Percentiles rank a stretch among this genome's conserved stretches.
Conservation (phyloP, 73 alveolate genomes). For the Paramecium tetraurelia region DNA sequence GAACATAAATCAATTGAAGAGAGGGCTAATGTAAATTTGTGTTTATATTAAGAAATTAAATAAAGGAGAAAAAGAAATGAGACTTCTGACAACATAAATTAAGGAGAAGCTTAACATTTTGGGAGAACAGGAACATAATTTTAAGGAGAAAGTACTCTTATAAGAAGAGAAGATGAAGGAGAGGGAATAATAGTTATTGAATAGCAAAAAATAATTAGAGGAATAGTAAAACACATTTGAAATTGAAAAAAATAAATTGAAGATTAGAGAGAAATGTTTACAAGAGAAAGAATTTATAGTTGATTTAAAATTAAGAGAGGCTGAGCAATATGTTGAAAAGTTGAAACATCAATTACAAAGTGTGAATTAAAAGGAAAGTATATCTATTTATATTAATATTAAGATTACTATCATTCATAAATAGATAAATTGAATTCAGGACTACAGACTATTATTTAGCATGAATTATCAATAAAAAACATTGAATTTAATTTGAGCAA, state of each 20-base stretch:
- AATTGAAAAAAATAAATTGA: not conserved
- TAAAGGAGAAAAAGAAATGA: not conserved
- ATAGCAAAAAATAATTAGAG: not conserved
- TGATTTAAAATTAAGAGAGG: not conserved
- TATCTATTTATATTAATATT: not conserved
- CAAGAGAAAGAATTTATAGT: not conserved
- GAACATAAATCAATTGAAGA: not conserved
- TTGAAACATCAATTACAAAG: not conserved
- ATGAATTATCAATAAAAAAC: not conserved
- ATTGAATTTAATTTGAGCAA: not conserved
- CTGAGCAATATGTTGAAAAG: not conserved
- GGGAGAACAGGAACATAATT: not conserved
- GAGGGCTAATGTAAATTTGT: not conserved
- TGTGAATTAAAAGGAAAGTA: conserved; percentile 25
- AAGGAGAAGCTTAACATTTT: not conserved
- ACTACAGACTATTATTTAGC: not conserved
- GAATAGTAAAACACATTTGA: not conserved
- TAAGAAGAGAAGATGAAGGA: not conserved
- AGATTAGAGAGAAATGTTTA: not conserved
- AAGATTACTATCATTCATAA: conserved; percentile 33
- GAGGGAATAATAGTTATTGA: not conserved
- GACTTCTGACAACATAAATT: not conserved
- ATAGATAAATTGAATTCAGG: conserved; percentile 35
- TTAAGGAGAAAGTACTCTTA: not conserved
- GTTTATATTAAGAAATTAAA: not conserved